phyloP scores from a whole-genome alignment of 352 stramenopile genomes.

The Elongisporangium prolatum region DNA sequence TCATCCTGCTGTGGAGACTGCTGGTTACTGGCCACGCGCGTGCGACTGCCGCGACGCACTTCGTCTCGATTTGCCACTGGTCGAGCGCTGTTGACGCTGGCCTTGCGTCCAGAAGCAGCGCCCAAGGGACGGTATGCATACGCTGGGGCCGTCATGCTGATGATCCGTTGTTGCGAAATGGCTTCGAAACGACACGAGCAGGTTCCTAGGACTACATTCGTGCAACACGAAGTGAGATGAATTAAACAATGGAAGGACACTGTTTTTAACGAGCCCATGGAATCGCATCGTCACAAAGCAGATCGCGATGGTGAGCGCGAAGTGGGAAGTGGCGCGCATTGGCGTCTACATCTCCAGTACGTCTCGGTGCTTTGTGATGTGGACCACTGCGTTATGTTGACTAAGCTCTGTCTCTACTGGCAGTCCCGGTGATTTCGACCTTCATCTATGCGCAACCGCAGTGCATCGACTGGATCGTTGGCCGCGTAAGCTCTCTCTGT shows the following conservation, averaged over 20 bases:
- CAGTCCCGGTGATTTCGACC: constrained; percentile 75
- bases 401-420: background rate
- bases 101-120: background rate
- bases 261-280: constrained; percentile 5
- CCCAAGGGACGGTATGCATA: background rate
- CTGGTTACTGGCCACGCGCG: background rate
- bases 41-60: constrained; percentile 1
- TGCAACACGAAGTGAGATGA: constrained; percentile 3
- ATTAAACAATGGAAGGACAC: constrained; percentile 6
- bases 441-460: constrained; percentile 84
- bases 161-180: constrained; percentile 11
- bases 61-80: background rate
- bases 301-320: constrained; percentile 50
- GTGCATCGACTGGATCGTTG: constrained; percentile 78
- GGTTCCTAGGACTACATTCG: constrained; percentile 1
- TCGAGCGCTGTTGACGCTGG: background rate
- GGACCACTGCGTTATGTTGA: background rate
- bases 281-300: constrained; percentile 1
- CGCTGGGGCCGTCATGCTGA: background rate
- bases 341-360: constrained; percentile 66
- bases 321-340: constrained; percentile 65
- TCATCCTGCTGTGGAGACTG: constrained; percentile 11
- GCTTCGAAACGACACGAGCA: constrained; percentile 6
- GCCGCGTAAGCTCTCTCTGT: constrained; percentile 26
- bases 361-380: constrained; percentile 18